These are phyloP conservation scores for Helotiales sp. DNA, from an alignment of 2,329 filamentous ascomycete species.

Conservation along the genomic window DNA sequence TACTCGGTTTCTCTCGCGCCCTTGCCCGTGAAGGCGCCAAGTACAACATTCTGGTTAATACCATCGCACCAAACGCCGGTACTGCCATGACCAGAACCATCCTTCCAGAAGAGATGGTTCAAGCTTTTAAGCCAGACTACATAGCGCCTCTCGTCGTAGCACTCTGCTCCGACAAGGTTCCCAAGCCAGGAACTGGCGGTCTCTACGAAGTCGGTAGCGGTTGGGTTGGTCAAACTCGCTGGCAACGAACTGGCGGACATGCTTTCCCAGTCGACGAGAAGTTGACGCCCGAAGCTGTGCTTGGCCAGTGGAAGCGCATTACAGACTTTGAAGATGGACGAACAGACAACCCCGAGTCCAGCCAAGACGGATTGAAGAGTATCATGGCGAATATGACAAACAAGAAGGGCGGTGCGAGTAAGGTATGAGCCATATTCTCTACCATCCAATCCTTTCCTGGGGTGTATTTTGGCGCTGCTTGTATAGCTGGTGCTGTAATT, in stretches of 20 bases:
- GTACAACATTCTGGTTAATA: constrained; percentile 98
- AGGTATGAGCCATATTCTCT: constrained; percentile 59
- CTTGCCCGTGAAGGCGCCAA: constrained; percentile 92
- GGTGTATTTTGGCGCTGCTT: constrained; percentile 17
- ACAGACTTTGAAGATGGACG: constrained; percentile 86
- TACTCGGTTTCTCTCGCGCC: constrained; percentile 92
- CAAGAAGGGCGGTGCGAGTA: constrained; percentile 59
- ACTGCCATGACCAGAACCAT: constrained; percentile 94
- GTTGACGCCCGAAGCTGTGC: constrained; percentile 83
- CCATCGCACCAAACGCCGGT: constrained; percentile 95
- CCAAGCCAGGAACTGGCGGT: constrained; percentile 80
- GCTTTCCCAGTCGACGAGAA: constrained; percentile 88
- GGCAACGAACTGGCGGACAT: constrained; percentile 89
- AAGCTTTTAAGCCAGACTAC: constrained; percentile 99
- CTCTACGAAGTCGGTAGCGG: constrained; percentile 95
- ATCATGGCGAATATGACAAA: constrained; percentile 86
- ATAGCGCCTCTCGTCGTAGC: constrained; percentile 91
- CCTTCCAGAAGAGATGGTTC: constrained; percentile 95
- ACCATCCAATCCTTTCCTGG: constrained; percentile 8
- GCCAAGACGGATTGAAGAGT: constrained; percentile 77
- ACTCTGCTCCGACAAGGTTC: constrained; percentile 83
- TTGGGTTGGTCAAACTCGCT: constrained; percentile 90
- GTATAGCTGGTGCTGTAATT: constrained; percentile 35
- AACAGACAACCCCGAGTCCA: constrained; percentile 83
- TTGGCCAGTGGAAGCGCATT: constrained; percentile 77